phyloP scores from a whole-genome alignment of 176 grass and related monocot genomes.

The Leersia perrieri region DNA sequence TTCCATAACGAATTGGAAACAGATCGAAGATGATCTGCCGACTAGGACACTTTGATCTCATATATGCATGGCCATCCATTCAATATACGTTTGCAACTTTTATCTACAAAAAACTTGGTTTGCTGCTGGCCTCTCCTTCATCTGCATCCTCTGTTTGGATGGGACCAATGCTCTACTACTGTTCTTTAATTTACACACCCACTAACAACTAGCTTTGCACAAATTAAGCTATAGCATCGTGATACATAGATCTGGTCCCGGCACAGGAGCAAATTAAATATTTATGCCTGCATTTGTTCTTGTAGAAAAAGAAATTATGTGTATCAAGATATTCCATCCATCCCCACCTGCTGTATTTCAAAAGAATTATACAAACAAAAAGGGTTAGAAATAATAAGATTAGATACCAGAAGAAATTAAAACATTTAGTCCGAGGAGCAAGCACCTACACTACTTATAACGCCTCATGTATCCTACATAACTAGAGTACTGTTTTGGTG shows the following conservation, averaged over 20 bases:
- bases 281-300: background rate
- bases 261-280: background rate
- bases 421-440: too few species aligned
- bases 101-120: background rate
- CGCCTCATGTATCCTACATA: too few species aligned
- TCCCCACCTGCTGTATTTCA: background rate
- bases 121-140: slow-evolving; percentile 20
- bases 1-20: slow-evolving; percentile 14
- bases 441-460: too few species aligned
- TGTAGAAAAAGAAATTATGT: too few species aligned
- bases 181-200: background rate
- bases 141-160: background rate
- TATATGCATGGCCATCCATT: slow-evolving; percentile 5
- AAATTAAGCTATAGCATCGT: background rate
- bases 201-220: background rate
- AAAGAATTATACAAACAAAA: background rate
- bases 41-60: background rate
- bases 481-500: too few species aligned
- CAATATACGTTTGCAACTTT: background rate
- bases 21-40: background rate
- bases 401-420: too few species aligned
- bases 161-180: background rate
- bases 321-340: background rate
- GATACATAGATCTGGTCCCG: background rate
- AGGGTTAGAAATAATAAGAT: too few species aligned